Evolutionary conservation across 257 asterid genomes (phyloP).

Genomic region (Scutellaria galericulata): DNA sequence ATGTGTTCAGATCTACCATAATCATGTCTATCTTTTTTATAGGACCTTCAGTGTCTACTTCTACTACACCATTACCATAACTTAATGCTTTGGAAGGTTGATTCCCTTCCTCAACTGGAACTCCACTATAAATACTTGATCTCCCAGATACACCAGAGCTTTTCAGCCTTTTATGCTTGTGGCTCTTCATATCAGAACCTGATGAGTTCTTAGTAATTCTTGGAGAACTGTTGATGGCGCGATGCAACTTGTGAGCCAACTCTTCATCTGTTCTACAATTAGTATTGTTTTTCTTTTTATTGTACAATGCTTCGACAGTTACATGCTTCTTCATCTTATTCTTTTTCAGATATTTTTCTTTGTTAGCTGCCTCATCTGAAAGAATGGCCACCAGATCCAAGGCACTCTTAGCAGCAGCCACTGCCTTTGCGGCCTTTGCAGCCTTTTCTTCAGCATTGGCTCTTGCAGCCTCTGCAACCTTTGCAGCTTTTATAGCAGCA

Average conservation of each 20-base stretch:
- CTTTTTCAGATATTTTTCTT: constrained; percentile 48
- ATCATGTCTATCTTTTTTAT: constrained; percentile 43
- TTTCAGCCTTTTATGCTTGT: constrained; percentile 63
- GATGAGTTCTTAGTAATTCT: constrained; percentile 61
- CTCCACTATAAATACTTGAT: constrained; percentile 35
- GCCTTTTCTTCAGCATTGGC: constrained; percentile 93
- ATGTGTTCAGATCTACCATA: constrained; percentile 54
- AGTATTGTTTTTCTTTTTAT: constrained; percentile 49
- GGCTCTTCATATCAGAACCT: constrained; percentile 46
- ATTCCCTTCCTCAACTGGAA: constrained; percentile 40
- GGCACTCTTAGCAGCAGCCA: constrained; percentile 88
- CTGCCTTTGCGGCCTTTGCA: constrained; percentile 83
- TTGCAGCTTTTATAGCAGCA: constrained; percentile 76
- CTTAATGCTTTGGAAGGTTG: constrained; percentile 30
- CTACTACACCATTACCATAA: constrained; percentile 45
- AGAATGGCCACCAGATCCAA: constrained; percentile 73
- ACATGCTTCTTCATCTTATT: constrained; percentile 69
- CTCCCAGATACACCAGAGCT: constrained; percentile 39
- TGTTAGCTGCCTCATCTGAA: constrained; percentile 49
- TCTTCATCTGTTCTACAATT: constrained; percentile 70
- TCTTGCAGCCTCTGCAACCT: constrained; percentile 72
- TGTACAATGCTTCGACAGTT: constrained; percentile 65
- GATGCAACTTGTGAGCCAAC: constrained; percentile 67
- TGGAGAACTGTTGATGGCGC: constrained; percentile 71
- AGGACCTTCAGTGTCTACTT: constrained; percentile 42